Base-by-base conservation (phyloP, 2,329 filamentous ascomycete genomes). In the Clonostachys chloroleuca region DNA sequence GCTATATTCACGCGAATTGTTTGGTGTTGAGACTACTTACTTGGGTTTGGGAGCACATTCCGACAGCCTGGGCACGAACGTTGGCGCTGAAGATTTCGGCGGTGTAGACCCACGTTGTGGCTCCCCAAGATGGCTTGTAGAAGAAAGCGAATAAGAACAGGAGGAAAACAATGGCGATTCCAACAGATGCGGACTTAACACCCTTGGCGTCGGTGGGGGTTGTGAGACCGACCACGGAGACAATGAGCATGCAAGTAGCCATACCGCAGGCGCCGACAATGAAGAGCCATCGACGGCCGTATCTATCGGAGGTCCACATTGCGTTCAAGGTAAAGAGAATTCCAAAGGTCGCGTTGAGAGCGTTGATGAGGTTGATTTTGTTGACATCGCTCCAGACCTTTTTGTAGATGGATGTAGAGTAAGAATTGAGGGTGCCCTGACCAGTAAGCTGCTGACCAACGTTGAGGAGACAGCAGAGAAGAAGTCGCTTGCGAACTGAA, bases 271-370 rank as follows among this genome's bases (percentile, higher is more conserved):
- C 84, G 56, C 86, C 85, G 35, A 83, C 72, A 47, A 89, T 83
- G 56, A 89, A 75, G 49, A 89, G 69, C 70, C 84, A 83, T 56
- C 84, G 84, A 45, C 85, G 77, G 36, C 85, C 86, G 54, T 84
- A 88, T 44, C 84, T 77, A 61, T 89, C 85, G 34, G 86, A 82
- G 5, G 83, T 86, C 84, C 85, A 89, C 36, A 83, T 78, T 13
- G 85, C 84, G 54, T 87, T 88, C 41, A 88, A 71, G 0, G 85
- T 89, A 65, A 89, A 89, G 18, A 88, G 50, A 52, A 89, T 89
- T 48, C 83, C 83, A 54, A 83, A 85, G 6, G 84, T 89, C 39
- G 84, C 84, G 60, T 88, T 89, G 46, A 89, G 71, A 5, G 85
- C 85, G 61, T 89, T 89, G 72, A 89, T 89, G 34, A 89, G 72